A percentile compares a stretch with the other conserved stretches of the same genome.
phyloP scores from a whole-genome alignment of 176 grass and related monocot species.

The Oryza meyeriana region DNA sequence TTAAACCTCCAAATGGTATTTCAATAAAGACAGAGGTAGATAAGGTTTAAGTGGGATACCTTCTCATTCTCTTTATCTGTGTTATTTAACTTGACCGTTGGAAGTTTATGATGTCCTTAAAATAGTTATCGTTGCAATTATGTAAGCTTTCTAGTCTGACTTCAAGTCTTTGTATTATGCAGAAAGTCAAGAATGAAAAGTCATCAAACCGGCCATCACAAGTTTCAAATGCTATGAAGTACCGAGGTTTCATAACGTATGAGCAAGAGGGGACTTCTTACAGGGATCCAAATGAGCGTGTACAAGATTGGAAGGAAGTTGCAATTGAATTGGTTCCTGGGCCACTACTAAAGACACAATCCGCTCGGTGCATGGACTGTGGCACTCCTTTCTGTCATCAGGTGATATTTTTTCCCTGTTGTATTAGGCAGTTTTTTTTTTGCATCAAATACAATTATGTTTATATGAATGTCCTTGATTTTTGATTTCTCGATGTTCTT shows the following conservation, averaged over 20 bases:
- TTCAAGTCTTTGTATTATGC: conserved; percentile 20
- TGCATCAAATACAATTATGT: neutral
- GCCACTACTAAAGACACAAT: conserved; percentile 50
- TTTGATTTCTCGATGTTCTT: neutral
- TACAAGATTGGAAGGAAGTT: conserved; percentile 66
- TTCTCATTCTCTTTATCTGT: neutral
- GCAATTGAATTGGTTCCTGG: conserved; percentile 42
- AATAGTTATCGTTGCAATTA: neutral
- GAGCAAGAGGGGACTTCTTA: conserved; percentile 33
- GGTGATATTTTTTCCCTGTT: conserved; percentile 33
- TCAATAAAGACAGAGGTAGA: conserved; percentile 41
- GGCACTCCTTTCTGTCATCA: conserved; percentile 78
- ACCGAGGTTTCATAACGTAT: conserved; percentile 50
- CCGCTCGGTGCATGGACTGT: conserved; percentile 67
- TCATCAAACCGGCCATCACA: conserved; percentile 36
- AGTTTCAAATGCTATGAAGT: conserved; percentile 42
- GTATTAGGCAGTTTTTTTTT: neutral
- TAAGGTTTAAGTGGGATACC: conserved; percentile 1
- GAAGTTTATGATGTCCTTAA: neutral
- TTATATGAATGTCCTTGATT: neutral
- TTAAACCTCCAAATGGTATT: conserved; percentile 35
- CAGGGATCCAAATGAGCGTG: conserved; percentile 39
- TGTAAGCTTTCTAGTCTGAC: neutral
- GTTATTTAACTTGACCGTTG: neutral
- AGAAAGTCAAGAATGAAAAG: conserved; percentile 6